Percentiles rank a stretch among this genome's conserved stretches.
phyloP scores from a whole-genome alignment of 306 rosid species.

The Hippophae rhamnoides region DNA sequence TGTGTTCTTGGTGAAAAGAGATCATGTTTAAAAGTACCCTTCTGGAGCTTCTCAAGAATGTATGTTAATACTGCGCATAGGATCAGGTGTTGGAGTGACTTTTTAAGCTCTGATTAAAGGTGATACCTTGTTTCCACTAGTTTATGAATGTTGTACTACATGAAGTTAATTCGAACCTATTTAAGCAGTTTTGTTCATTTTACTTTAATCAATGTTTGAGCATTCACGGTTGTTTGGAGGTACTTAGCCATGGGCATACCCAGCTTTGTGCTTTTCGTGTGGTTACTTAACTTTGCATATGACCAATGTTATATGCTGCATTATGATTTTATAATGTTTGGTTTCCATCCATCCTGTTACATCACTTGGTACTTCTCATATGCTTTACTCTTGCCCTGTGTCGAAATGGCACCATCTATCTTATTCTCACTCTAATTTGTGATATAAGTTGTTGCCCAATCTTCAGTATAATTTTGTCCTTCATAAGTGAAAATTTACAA shows the following conservation, averaged over 20 bases:
- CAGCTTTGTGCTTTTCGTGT: constrained; percentile 83
- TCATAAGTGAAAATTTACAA: neutral
- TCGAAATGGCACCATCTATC: constrained; percentile 86
- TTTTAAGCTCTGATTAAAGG: too few relatives aligned
- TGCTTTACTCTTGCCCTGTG: constrained; percentile 89
- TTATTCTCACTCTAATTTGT: constrained; percentile 84
- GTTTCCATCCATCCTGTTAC: constrained; percentile 76
- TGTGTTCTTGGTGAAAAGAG: too few relatives aligned
- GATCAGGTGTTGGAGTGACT: too few relatives aligned
- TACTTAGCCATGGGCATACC: constrained; percentile 83
- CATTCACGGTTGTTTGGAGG: constrained; percentile 68
- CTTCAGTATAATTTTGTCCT: constrained; percentile 4
- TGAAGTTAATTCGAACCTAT: constrained; percentile 1
- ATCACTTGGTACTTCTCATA: constrained; percentile 78
- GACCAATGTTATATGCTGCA: constrained; percentile 96
- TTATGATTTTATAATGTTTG: constrained; percentile 54
- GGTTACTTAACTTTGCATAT: constrained; percentile 97
- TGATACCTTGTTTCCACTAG: neutral
- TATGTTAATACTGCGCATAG: too few relatives aligned
- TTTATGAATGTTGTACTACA: neutral
- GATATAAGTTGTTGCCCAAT: constrained; percentile 41
- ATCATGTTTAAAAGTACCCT: too few relatives aligned
- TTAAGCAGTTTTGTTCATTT: constrained; percentile 59
- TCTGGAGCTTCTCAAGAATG: too few relatives aligned
- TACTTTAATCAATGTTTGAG: constrained; percentile 60